Base-by-base conservation (phyloP, 306 rosid species). In the Begonia loranthoides region DNA sequence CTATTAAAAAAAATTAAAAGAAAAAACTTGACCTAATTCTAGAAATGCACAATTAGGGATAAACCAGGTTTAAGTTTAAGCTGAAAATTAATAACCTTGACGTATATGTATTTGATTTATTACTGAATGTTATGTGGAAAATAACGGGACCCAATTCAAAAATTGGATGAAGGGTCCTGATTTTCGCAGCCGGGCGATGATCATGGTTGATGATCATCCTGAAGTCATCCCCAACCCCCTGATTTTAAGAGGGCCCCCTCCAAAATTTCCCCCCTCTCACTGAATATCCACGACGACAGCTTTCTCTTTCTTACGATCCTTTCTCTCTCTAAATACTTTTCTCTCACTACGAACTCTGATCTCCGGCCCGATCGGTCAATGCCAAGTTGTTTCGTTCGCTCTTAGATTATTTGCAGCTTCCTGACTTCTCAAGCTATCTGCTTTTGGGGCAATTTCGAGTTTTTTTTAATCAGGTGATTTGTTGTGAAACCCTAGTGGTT, bases 311-410 rank as follows among this genome's bases (percentile, higher is more conserved):
- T 49, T 13, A 49, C 36, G 36, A 49, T 49, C 52, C 47, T 43
- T 43, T 43, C 47, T 43, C 47, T 43, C 47, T 43, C 47, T 12
- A 10, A 43, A 43, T n/a, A 10, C 47, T 12, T 57, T 36, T 41
- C 48, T 9, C 63, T 50, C 22, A 14, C 50, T 28, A 62, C 41
- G 76, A 67, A 59, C 65, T 70, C 75, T 59, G 66, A 51, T 58
- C 63, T 56, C 74, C 65, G 53, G 59, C 60, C 59, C 68, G 66
- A 74, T 77, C 68, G 63, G 65, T 79, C 86, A 83, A 83, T 81
- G 92, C 86, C 54, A 93, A 82, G 78, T 64, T 43, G 64, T 49
- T 10, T 54, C 24, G 62, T 39, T 68, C 58, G 40, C 63, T 13
- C 48, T 54, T 54, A 10, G 41, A 54, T 62, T 38, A 24, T 45